phyloP scores from a whole-genome alignment of 2,329 filamentous ascomycete species.

The Colletotrichum chrysophilum region DNA sequence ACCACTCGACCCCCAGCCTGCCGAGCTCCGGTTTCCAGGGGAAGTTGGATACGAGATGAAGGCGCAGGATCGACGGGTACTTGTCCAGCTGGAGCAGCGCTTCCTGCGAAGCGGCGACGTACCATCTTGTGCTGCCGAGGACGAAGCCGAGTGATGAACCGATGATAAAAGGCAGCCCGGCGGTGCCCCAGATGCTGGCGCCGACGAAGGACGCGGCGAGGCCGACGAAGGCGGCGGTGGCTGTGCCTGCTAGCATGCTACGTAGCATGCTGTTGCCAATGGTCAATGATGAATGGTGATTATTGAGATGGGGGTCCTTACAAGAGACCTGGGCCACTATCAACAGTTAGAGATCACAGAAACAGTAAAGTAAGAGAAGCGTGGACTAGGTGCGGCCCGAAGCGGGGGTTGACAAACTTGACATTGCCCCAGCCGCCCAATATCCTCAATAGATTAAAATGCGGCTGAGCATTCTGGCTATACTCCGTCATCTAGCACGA shows the following conservation, averaged over 20 bases:
- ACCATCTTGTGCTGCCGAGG: constrained; percentile 25
- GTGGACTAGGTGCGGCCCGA: background rate
- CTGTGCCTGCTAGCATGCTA: constrained; percentile 27
- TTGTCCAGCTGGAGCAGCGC: constrained; percentile 24
- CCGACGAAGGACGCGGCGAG: constrained; percentile 18
- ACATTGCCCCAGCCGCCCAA: constrained; percentile 26
- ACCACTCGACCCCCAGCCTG: constrained; percentile 11
- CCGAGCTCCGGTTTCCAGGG: constrained; percentile 23
- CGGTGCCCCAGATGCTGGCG: constrained; percentile 26
- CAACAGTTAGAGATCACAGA: background rate
- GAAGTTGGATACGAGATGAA: constrained; percentile 27
- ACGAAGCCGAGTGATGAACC: constrained; percentile 25
- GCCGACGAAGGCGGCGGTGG: constrained; percentile 21
- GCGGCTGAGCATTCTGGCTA: background rate
- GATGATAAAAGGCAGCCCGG: constrained; percentile 25
- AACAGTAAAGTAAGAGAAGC: fast-evolving
- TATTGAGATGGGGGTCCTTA: background rate
- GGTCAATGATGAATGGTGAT: fast-evolving
- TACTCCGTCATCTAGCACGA: background rate
- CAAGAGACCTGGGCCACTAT: background rate
- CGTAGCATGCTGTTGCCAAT: constrained; percentile 24
- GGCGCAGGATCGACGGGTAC: constrained; percentile 25
- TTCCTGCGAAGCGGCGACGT: constrained; percentile 19
- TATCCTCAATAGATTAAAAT: constrained; percentile 15
- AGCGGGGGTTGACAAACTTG: background rate